Conservation (phyloP, 148 eudicot genomes). For the Heliamphora exappendiculata region DNA sequence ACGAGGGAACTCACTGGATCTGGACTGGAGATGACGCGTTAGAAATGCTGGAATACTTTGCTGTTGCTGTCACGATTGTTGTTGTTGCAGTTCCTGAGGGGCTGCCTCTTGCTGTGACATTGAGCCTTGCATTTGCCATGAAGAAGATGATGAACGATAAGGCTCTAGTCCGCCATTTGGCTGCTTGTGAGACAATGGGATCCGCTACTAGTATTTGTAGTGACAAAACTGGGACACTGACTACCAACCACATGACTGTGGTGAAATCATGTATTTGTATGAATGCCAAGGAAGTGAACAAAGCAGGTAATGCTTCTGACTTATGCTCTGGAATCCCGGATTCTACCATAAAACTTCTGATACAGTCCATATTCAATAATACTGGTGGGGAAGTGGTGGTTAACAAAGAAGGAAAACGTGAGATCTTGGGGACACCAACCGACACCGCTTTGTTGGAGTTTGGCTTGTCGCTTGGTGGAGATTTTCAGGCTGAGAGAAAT, state of each 20-base stretch:
- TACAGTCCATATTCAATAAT: constrained; percentile 77
- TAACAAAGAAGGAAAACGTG: constrained; percentile 57
- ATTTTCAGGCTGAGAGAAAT: constrained; percentile 58
- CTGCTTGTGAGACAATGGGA: constrained; percentile 99
- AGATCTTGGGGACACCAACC: constrained; percentile 89
- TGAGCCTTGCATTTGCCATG: constrained; percentile 97
- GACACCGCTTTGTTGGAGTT: constrained; percentile 80
- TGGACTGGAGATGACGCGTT: constrained; percentile 87
- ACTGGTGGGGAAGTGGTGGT: constrained; percentile 89
- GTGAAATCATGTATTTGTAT: constrained; percentile 82
- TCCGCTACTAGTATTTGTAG: constrained; percentile 90
- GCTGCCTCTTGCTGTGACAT: constrained; percentile 83
- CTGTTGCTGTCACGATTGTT: constrained; percentile 87
- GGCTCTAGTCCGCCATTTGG: constrained; percentile 85
- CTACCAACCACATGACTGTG: constrained; percentile 91
- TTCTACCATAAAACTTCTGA: constrained; percentile 45
- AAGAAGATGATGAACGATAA: constrained; percentile 99
- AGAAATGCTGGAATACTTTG: constrained; percentile 75
- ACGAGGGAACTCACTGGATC: constrained; percentile 44
- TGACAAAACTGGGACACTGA: constrained; percentile 94
- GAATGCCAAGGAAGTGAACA: constrained; percentile 47
- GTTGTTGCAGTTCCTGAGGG: constrained; percentile 99
- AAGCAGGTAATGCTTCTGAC: constrained; percentile 23
- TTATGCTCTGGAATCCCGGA: constrained; percentile 53
- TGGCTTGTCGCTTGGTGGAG: constrained; percentile 80